Conservation (phyloP, 257 asterid species). For the Solanum tacnaense region DNA sequence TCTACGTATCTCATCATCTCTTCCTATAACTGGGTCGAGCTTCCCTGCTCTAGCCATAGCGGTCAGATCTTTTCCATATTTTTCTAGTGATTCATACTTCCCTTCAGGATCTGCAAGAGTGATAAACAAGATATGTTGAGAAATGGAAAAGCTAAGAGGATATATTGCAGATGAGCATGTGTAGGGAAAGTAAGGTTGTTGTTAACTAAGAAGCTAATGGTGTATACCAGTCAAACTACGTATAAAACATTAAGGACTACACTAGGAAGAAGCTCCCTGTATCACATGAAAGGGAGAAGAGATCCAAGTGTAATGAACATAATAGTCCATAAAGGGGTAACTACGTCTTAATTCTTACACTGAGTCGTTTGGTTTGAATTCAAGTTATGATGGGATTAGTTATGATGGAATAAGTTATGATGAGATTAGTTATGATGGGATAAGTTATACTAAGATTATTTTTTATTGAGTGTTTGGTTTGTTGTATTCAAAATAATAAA, state of each 20-base stretch:
- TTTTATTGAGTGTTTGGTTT: no score
- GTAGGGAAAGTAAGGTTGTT: not conserved
- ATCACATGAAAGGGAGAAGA: not conserved
- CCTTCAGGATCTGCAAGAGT: constrained; percentile 80
- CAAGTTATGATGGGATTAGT: no score
- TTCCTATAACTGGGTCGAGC: constrained; percentile 96
- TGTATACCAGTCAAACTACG: not conserved
- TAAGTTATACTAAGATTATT: no score
- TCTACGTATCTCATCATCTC: constrained; percentile 96
- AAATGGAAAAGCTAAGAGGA: not conserved
- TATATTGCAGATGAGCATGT: not conserved
- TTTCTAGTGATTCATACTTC: constrained; percentile 79
- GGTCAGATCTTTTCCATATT: constrained; percentile 94
- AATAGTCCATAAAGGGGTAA: not conserved
- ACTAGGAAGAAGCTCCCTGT: not conserved
- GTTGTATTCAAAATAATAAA: no score
- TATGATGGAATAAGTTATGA: no score
- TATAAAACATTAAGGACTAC: not conserved
- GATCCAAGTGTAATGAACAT: not conserved
- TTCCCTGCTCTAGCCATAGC: constrained; percentile 96
- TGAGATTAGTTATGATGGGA: no score
- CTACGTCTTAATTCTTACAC: not conserved
- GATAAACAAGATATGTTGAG: not conserved
- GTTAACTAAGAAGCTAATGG: not conserved
- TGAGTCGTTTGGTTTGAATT: no score